These are phyloP conservation scores for Nelumbo lutea DNA, from an alignment of 164 flowering plant genomes.

Conservation along the genomic window DNA sequence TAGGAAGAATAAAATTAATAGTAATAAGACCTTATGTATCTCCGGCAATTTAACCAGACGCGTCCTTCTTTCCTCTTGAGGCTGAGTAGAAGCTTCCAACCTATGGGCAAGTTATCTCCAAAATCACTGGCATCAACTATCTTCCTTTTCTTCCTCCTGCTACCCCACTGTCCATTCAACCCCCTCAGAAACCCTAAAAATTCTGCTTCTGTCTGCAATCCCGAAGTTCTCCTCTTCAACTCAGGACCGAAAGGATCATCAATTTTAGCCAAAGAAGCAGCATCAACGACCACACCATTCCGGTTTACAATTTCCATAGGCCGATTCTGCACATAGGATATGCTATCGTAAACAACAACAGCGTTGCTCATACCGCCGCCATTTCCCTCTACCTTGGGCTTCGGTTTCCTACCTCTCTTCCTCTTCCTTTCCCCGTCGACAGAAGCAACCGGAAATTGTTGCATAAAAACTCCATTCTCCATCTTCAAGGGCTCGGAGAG, in stretches of 20 bases:
- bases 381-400: background rate
- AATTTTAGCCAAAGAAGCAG: slow-evolving; percentile 35
- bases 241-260: slow-evolving; percentile 50
- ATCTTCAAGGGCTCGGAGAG: background rate
- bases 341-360: slow-evolving; percentile 2
- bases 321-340: slow-evolving; percentile 11
- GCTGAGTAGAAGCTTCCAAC: slow-evolving; percentile 71
- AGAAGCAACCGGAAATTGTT: background rate
- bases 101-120: slow-evolving; percentile 53
- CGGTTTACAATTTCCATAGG: slow-evolving; percentile 34
- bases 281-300: slow-evolving; percentile 43
- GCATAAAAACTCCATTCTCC: background rate
- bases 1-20: background rate
- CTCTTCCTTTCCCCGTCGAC: background rate
- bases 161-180: slow-evolving; percentile 66
- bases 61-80: slow-evolving; percentile 53
- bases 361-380: background rate
- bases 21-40: slow-evolving; percentile 67
- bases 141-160: slow-evolving; percentile 70
- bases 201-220: slow-evolving; percentile 41
- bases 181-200: slow-evolving; percentile 49
- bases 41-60: slow-evolving; percentile 48
- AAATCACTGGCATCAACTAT: slow-evolving; percentile 62
- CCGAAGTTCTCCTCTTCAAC: slow-evolving; percentile 51
- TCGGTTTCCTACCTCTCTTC: slow-evolving; percentile 14